Base-by-base conservation (phyloP, 1,284 basidiomycete species). In the Leccinum griseonigrum region DNA sequence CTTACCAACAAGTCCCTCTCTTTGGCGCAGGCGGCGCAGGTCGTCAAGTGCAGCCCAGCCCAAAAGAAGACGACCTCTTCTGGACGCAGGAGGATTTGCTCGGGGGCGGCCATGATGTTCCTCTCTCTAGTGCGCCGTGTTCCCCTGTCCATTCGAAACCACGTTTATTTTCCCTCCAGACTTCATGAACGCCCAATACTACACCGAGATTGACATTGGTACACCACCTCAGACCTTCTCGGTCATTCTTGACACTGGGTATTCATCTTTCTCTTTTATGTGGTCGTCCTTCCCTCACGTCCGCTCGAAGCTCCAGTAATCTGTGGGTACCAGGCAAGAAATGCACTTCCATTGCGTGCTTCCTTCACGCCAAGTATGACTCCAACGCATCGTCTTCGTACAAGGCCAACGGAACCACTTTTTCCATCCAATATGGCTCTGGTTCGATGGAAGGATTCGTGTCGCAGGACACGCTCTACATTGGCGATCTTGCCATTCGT, bases 151-250 rank as follows among this genome's bases (percentile, higher is more conserved):
- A 10, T 28, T 43, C 48, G 40, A 7, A 22, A 3, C 16, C 22
- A 4, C 52, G 29, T 53, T 65, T 58, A 63, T 16, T 54, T 51
- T 63, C 46, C 50, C 28, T 7, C 14, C 59, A 83, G 96, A 99
- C 83, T 99, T 95, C 80, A 88, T 97, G 86, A 98, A 98, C 74
- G 96, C 97, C 31, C 97, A 99, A 78, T 98, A 99, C 81, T 99
- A 86, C 75, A 85, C 95, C 40, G 92, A 96, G 68, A 97, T 99
- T 66, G 77, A 80, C 10, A 76, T 99, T 60, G 97, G 94, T 14
- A 83, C 81, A 3, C 94, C 94, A 13, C 82, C 92, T 56, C 94
- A 97, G 77, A 80, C 74, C 78, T 94, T 93, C 82, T 94, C 94
- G 78, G 92, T 96, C 67, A 85, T 95, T 62, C 84, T 94, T 64